These are phyloP conservation scores for Solanum clarkiae DNA, from an alignment of 257 asterid genomes.

Conservation along the genomic window DNA sequence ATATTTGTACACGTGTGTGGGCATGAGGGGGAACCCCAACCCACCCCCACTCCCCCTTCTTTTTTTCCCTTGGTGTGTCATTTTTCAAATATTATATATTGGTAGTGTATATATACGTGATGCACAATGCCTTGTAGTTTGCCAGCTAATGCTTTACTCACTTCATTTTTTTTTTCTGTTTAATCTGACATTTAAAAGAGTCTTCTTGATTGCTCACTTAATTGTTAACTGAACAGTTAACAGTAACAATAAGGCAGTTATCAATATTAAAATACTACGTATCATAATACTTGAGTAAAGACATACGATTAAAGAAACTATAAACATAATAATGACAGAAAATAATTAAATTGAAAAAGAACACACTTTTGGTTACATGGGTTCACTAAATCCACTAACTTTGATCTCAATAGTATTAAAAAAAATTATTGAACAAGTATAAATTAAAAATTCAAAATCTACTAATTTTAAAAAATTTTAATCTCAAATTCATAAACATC, in stretches of 20 bases:
- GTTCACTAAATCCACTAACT: too few relatives aligned
- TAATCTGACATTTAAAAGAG: not conserved
- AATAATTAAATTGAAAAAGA: not conserved
- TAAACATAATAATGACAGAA: not conserved
- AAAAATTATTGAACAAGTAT: not conserved
- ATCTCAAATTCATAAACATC: not conserved
- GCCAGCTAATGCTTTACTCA: not conserved
- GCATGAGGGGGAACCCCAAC: not conserved
- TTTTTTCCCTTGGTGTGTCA: not conserved
- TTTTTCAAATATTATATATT: not conserved
- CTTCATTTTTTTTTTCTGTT: not conserved
- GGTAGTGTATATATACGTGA: not conserved
- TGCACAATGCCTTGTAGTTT: not conserved
- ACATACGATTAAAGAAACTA: not conserved
- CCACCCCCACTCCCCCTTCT: too few relatives aligned
- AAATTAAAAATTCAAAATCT: not conserved
- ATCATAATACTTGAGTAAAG: not conserved
- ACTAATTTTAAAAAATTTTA: not conserved
- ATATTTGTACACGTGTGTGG: not conserved
- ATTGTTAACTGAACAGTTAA: not conserved
- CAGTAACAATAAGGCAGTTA: not conserved
- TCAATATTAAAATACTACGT: too few relatives aligned
- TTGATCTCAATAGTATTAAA: not conserved
- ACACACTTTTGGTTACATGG: not conserved
- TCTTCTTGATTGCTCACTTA: not conserved